Percentiles rank a stretch among this genome's conserved stretches.
Evolutionary conservation across 2,329 filamentous ascomycete species (phyloP).

Genomic region (Camillea tinctor): DNA sequence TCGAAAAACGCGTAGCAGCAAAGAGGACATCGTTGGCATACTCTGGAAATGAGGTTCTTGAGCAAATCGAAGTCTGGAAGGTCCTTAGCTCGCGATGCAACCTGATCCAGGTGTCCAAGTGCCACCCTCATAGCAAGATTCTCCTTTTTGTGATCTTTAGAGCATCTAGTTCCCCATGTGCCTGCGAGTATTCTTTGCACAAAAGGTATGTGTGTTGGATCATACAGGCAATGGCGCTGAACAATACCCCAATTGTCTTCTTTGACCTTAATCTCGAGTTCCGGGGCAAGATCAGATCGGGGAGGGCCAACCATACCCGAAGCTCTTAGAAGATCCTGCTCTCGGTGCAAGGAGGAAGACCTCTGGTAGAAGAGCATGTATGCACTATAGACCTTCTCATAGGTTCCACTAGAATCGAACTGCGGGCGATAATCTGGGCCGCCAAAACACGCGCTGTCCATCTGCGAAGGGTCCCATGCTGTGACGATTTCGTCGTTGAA

Average conservation of each 20-base stretch:
- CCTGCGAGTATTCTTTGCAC: constrained; percentile 61
- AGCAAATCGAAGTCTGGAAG: constrained; percentile 60
- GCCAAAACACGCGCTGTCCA: constrained; percentile 80
- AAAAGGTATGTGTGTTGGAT: constrained; percentile 68
- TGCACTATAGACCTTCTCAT: constrained; percentile 77
- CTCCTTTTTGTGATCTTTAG: constrained; percentile 46
- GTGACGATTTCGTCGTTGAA: constrained; percentile 90
- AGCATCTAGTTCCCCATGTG: constrained; percentile 52
- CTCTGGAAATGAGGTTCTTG: constrained; percentile 45
- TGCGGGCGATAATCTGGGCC: constrained; percentile 57
- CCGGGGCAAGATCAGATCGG: constrained; percentile 44
- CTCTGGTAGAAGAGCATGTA: constrained; percentile 99
- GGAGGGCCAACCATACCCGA: constrained; percentile 39
- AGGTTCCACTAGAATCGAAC: constrained; percentile 47
- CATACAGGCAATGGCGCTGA: constrained; percentile 76
- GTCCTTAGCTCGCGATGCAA: constrained; percentile 71
- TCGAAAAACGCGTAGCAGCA: constrained; percentile 60
- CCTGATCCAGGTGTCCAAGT: constrained; percentile 70
- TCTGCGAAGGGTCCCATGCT: constrained; percentile 69
- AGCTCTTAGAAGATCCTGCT: constrained; percentile 46
- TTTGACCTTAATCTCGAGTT: constrained; percentile 59
- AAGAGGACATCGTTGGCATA: constrained; percentile 48
- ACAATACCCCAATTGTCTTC: constrained; percentile 72
- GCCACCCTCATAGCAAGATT: constrained; percentile 53
- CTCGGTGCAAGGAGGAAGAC: constrained; percentile 59